phyloP scores from a whole-genome alignment of 768 basidiomycete genomes.

The Boletellus ananiceps region DNA sequence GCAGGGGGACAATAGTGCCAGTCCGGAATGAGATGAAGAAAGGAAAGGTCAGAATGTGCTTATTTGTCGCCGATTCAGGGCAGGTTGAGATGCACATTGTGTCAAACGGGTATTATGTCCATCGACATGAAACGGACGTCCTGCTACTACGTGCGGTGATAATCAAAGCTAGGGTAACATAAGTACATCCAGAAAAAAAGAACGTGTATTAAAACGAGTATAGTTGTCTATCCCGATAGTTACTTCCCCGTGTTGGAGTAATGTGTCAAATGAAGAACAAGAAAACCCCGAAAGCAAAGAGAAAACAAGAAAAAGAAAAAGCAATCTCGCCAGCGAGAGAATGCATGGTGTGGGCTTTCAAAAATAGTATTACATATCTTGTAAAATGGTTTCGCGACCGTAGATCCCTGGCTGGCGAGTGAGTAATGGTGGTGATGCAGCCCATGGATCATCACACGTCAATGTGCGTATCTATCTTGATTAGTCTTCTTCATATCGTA shows the following conservation, averaged over 20 bases:
- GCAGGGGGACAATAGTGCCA: constrained; percentile 38
- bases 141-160: background rate
- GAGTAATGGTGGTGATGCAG: background rate
- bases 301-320: background rate
- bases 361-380: constrained; percentile 3
- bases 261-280: too few relatives aligned
- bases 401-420: background rate
- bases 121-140: background rate
- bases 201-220: constrained; percentile 23
- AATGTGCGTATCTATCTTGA: background rate
- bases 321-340: constrained; percentile 9
- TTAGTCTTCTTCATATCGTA: constrained; percentile 17
- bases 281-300: background rate
- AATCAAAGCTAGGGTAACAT: background rate
- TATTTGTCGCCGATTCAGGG: constrained; percentile 15
- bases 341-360: background rate
- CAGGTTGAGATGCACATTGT: constrained; percentile 8
- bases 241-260: background rate
- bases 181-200: constrained; percentile 11
- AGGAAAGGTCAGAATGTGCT: background rate
- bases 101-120: constrained; percentile 1
- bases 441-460: background rate
- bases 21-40: constrained; percentile 30
- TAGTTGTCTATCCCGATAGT: constrained; percentile 8
- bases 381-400: background rate